Percentiles rank a stretch among this genome's conserved stretches.
Conservation (phyloP, 345 rosid species). For the thale cress (Arabidopsis thaliana) region DNA sequence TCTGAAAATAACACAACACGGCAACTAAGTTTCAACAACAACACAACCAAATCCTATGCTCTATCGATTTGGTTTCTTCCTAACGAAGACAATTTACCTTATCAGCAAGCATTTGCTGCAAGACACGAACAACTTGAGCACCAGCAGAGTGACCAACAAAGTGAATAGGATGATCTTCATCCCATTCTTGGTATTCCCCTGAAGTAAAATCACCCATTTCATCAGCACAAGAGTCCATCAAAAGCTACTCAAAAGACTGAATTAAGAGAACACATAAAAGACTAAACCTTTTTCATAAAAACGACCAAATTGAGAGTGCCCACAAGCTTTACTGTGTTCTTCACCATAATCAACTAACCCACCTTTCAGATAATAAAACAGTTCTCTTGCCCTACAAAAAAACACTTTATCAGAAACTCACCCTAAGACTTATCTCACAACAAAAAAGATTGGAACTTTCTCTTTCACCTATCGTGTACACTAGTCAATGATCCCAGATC, state of each 20-base stretch:
- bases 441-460: slow-evolving; percentile 5
- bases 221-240: slow-evolving; percentile 29
- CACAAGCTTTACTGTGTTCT: slow-evolving; percentile 88
- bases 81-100: slow-evolving; percentile 54
- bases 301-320: slow-evolving; percentile 92
- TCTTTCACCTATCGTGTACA: slow-evolving; percentile 71
- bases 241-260: background rate
- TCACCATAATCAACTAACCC: slow-evolving; percentile 93
- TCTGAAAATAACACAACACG: slow-evolving; percentile 49
- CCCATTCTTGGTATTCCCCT: slow-evolving; percentile 97
- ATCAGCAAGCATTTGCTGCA: slow-evolving; percentile 99
- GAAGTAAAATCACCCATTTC: slow-evolving; percentile 28
- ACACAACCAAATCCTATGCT: slow-evolving; percentile 14
- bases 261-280: slow-evolving; percentile 3
- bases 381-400: slow-evolving; percentile 77
- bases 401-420: slow-evolving; percentile 21
- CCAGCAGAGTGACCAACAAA: slow-evolving; percentile 99
- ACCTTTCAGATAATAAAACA: slow-evolving; percentile 95
- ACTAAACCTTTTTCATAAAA: slow-evolving; percentile 71
- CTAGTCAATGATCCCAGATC: slow-evolving; percentile 98
- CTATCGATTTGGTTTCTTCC: background rate
- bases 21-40: background rate
- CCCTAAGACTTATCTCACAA: slow-evolving; percentile 9
- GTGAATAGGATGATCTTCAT: slow-evolving; percentile 92
- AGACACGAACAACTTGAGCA: slow-evolving; percentile 94